A percentile compares a stretch with the other conserved stretches of the same genome.
These are phyloP conservation scores for Ordospora colligata DNA, from an alignment of 371 early-diverging fungal genomes.

Conservation along the genomic window DNA sequence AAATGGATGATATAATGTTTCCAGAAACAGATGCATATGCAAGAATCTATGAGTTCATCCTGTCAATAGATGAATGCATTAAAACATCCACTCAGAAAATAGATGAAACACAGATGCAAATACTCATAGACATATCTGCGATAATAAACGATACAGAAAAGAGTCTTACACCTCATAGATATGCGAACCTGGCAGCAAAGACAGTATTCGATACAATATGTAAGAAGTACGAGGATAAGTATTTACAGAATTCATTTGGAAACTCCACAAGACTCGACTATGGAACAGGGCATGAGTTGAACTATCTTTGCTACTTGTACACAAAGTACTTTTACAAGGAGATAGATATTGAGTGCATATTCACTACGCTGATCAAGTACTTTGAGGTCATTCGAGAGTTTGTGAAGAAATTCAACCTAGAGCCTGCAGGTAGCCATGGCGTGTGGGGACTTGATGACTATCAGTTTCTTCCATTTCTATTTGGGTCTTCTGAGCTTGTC, in stretches of 20 bases:
- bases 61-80: background rate
- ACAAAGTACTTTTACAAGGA: background rate
- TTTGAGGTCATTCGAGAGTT: slow-evolving; percentile 73
- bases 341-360: slow-evolving; percentile 42
- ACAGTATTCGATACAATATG: slow-evolving; percentile 8
- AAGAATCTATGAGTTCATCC: slow-evolving; percentile 20
- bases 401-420: slow-evolving; percentile 81
- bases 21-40: slow-evolving; percentile 14
- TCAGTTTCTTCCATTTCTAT: slow-evolving; percentile 86
- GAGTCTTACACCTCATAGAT: slow-evolving; percentile 12
- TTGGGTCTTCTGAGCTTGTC: slow-evolving; percentile 75
- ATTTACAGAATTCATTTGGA: slow-evolving; percentile 80
- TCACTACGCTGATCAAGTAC: slow-evolving; percentile 72
- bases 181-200: slow-evolving; percentile 38
- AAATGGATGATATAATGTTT: background rate
- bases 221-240: slow-evolving; percentile 57
- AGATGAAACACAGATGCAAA: background rate
- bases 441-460: slow-evolving; percentile 97
- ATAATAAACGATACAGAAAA: slow-evolving; percentile 14
- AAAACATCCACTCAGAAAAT: background rate
- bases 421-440: slow-evolving; percentile 96
- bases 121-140: background rate
- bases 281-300: slow-evolving; percentile 96
- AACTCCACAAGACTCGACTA: slow-evolving; percentile 89
- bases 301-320: slow-evolving; percentile 79